Base-by-base conservation (phyloP, 1,284 basidiomycete species). In the Ganoderma resinaceum region DNA sequence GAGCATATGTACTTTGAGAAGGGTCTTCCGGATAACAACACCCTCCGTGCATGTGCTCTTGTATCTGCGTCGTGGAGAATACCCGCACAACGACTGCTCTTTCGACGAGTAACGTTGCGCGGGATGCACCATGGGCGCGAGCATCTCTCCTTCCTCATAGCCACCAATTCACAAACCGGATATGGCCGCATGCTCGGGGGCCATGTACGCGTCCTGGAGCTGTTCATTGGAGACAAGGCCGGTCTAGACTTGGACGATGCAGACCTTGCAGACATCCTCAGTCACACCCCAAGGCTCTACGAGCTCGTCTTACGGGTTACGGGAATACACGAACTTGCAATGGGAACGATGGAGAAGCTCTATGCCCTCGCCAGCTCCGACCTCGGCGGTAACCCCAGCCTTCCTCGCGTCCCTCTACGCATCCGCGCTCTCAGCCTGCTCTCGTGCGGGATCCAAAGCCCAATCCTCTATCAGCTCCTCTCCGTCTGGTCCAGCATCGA, bases 391-490 rank as follows among this genome's bases (percentile, higher is more conserved):
- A 18, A 53, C 33, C 26, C 31, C 2, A 0, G 11, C 38, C 29
- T 18, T 5, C 12, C 29, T 2, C 61, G 26, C 26, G 57, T 60
- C 14, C 65, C 70, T 8, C 58, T 70, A 9, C 70, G 72, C 35
- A 75, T 85, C 37, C 80, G 81, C n/a, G 79, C 85, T 2, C 73
- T 86, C 52, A 76, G 74, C 53, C 67, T 86, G n/a, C 68, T 77
- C 18, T 63, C 73, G 1, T 83, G 78, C 64, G 82, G 83, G 46
- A 76, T 83, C 1, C 84, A 85, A 72, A 85, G 84, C 4, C 84
- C 82, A 9, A 76, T 84, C 23, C 67, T 85, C 7, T 86, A 82
- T 66, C 82, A 86, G 62, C 76, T 86, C 0, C 75, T 86, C 14
- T 74, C 74, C 0, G 74, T 83, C 46, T 83, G 83, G 77, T 79